Base-by-base conservation (phyloP, 2,329 filamentous ascomycete species). In the Fonsecaea nubica region DNA sequence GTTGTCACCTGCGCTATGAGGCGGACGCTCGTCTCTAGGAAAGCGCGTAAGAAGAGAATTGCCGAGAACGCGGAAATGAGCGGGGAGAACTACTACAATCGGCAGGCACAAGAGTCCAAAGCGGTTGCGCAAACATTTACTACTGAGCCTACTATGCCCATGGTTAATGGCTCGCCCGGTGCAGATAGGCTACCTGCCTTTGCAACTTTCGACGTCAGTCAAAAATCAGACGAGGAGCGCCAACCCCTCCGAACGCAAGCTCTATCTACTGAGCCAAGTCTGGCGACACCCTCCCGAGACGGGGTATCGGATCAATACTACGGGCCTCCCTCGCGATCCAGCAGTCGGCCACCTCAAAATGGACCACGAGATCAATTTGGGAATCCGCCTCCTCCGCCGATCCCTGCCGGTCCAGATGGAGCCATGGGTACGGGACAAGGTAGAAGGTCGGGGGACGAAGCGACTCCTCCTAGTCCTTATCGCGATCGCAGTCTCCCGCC, bases 41-140 rank as follows among this genome's bases (percentile, higher is more conserved):
- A 97, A 81, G 92, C 93, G n/a, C 87, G 93, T 69, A 93, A 95
- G 84, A 92, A 90, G 82, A 88, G 92, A 54, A 96, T 98, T 76
- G 92, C 89, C 2, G 91, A 96, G 78, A 97, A 98, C 76, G 92
- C 93, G 7, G 93, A 98, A 77, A 98, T 98, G 93, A 98, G 92
- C 76, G 94, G 94, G 33, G 89, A 95, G 74, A 95, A 93, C 75
- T 97, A 90, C 77, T 97, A 96, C 79, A 90, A 89, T 74, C 85
- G 89, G 66, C 80, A 85, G 72, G 77, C 77, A 10, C 65, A 73
- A 65, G 71, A 73, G 21, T 73, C 76, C 35, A 73, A 77, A 36
- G 70, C 75, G 18, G 70, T 74, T 56, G 66, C 75, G 50, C 74
- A 73, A 53, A 32, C 85, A 32, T 84, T 85, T 36, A 82, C 84